These are phyloP conservation scores for Lepidium didymum DNA, from an alignment of 345 rosid genomes.

Conservation along the genomic window DNA sequence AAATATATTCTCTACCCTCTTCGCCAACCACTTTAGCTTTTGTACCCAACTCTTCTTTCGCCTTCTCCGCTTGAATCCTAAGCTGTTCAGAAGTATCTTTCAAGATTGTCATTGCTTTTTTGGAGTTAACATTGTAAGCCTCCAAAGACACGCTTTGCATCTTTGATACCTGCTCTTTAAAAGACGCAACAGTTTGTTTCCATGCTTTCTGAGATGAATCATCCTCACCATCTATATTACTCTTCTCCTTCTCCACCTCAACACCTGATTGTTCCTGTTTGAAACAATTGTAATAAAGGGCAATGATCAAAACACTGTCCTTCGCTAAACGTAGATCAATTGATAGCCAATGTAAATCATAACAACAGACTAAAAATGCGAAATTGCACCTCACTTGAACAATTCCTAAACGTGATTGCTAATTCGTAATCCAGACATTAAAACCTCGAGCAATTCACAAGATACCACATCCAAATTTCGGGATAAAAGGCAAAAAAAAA, in stretches of 20 bases:
- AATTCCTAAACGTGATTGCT: not conserved
- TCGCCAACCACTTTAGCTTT: slow-evolving; percentile 62
- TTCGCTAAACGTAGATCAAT: not conserved
- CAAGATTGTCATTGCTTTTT: slow-evolving; percentile 49
- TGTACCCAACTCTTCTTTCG: slow-evolving; percentile 50
- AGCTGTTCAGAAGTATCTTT: slow-evolving; percentile 66
- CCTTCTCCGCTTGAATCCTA: slow-evolving; percentile 74
- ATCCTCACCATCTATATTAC: slow-evolving; percentile 33
- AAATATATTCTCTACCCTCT: slow-evolving; percentile 61
- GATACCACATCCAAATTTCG: not conserved
- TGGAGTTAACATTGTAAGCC: slow-evolving; percentile 60
- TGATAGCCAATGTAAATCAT: not conserved
- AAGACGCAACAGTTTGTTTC: slow-evolving; percentile 61
- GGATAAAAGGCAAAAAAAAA: not conserved
- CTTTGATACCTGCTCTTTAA: slow-evolving; percentile 72
- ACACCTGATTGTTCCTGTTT: slow-evolving; percentile 45
- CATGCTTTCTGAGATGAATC: slow-evolving; percentile 64
- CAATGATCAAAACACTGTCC: not conserved
- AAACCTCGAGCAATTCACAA: not conserved
- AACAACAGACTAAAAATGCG: not conserved
- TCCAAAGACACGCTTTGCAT: slow-evolving; percentile 70
- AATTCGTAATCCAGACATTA: not conserved
- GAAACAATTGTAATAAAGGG: not conserved
- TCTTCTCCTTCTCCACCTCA: slow-evolving; percentile 55
- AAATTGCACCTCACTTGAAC: not conserved